Base-by-base conservation (phyloP, 1,139 yeast species). In the Magnusiomyces suaveolens region DNA sequence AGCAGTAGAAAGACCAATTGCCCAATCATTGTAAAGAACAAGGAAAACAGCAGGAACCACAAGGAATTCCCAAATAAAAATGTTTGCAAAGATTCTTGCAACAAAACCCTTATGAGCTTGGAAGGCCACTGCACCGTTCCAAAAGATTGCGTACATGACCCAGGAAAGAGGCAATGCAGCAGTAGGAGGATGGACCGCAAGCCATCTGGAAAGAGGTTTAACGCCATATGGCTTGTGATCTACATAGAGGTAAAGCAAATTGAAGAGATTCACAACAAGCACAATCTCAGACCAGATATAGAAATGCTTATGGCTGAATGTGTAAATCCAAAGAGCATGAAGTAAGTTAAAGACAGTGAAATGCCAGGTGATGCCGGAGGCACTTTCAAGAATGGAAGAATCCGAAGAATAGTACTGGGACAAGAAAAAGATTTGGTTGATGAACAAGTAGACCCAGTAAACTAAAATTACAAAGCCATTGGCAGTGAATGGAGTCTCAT, bases 121-220 rank as follows among this genome's bases (percentile, higher is more conserved):
- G 62, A 81, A 76, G 68, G 80, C 71, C 33, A 83, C 83, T 2
- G 95, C 90, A 43, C 95, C 94, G 64, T 84, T 84, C 95, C 95
- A 86, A 72, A 86, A 83, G 46, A 87, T 67, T 29, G 81, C 83
- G 65, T 81, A 84, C 59, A 84, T 67, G 43, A 83, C 71, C 95
- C 95, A 87, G 29, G 87, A 75, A 54, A 85, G 69, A 36, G 95
- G 94, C 63, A 85, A 63, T 0, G 90, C 87, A 18, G 79, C 74
- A 18, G 78, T 74, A n/a, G 89, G 77, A 59, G 80, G 69, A 67
- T 85, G 94, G 54, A 84, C 72, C 52, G 80, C 69, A 41, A 79
- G 57, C 81, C 84, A 82, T 58, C 74, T 72, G 57, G 71, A 62
- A 52, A 79, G 59, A 14, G 83, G 82, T 56, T 74, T 74, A 64